phyloP scores from a whole-genome alignment of 306 rosid genomes.

The Prunus persica region DNA sequence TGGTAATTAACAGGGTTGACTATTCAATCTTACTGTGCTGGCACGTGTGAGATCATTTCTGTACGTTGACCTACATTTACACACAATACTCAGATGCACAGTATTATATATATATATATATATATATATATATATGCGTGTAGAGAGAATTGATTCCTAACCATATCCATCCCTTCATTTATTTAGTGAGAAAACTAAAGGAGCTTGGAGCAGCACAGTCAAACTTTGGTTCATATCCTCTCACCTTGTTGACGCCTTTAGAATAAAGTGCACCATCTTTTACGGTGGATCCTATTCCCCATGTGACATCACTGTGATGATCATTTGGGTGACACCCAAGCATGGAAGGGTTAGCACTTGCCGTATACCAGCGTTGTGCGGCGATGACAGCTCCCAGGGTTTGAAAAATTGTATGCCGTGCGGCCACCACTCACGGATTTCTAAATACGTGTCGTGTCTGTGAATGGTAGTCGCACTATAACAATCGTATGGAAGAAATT shows the following conservation, averaged over 20 bases:
- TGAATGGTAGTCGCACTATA: too few relatives aligned
- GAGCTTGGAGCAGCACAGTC: neutral
- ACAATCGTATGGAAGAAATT: too few relatives aligned
- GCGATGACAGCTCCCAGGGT: neutral
- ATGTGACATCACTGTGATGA: neutral
- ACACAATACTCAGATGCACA: neutral
- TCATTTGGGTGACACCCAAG: neutral
- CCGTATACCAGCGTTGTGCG: neutral
- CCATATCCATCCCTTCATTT: neutral
- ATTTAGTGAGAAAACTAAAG: neutral
- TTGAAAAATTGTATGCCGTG: neutral
- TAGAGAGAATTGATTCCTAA: neutral
- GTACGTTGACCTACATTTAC: neutral
- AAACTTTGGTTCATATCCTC: neutral
- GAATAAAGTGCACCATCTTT: neutral
- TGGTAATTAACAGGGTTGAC: neutral
- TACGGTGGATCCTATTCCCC: neutral
- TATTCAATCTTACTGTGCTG: neutral
- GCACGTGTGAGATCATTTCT: neutral
- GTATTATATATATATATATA: too few relatives aligned
- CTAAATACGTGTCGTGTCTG: too few relatives aligned
- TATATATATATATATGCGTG: too few relatives aligned
- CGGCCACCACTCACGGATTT: neutral
- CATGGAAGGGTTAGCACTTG: neutral
- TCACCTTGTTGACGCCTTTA: neutral